Evolutionary conservation across 371 early-diverging fungal genomes (phyloP).

Genomic region (Apophysomyces sp.): DNA sequence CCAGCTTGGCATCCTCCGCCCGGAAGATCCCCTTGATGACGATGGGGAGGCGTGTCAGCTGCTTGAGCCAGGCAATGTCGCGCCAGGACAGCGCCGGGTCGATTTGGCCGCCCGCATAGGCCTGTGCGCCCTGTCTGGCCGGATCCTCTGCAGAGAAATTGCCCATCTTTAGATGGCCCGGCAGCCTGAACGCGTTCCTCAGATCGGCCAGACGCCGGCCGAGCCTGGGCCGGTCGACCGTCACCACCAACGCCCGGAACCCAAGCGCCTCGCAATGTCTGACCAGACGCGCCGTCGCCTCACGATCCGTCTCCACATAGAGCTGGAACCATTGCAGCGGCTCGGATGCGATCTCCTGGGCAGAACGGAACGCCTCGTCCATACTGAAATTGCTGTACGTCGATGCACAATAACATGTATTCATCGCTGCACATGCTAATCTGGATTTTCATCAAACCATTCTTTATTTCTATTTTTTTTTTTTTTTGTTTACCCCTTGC

Average conservation of each 20-base stretch:
- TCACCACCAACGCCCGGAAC: slow-evolving; percentile 67
- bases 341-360: not conserved
- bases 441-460: not conserved
- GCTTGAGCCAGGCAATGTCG: slow-evolving; percentile 67
- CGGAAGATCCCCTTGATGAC: slow-evolving; percentile 72
- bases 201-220: slow-evolving; percentile 66
- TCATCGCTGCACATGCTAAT: slow-evolving; percentile 21
- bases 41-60: slow-evolving; percentile 64
- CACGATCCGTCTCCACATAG: slow-evolving; percentile 67
- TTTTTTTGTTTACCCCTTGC: slow-evolving; percentile 26
- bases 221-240: slow-evolving; percentile 73
- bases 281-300: slow-evolving; percentile 53
- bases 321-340: slow-evolving; percentile 74
- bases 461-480: not conserved
- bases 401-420: slow-evolving; percentile 44
- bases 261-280: slow-evolving; percentile 62
- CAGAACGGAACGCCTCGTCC: slow-evolving; percentile 46
- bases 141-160: slow-evolving; percentile 1
- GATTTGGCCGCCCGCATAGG: slow-evolving; percentile 22
- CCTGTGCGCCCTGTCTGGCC: not conserved
- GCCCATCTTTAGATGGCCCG: slow-evolving; percentile 8
- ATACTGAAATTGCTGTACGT: slow-evolving; percentile 53
- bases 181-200: slow-evolving; percentile 9
- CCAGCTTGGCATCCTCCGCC: slow-evolving; percentile 69
- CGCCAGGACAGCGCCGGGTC: slow-evolving; percentile 58